These are phyloP conservation scores for Rhizopogon vinicolor DNA, from an alignment of 768 basidiomycete genomes.

Conservation along the genomic window DNA sequence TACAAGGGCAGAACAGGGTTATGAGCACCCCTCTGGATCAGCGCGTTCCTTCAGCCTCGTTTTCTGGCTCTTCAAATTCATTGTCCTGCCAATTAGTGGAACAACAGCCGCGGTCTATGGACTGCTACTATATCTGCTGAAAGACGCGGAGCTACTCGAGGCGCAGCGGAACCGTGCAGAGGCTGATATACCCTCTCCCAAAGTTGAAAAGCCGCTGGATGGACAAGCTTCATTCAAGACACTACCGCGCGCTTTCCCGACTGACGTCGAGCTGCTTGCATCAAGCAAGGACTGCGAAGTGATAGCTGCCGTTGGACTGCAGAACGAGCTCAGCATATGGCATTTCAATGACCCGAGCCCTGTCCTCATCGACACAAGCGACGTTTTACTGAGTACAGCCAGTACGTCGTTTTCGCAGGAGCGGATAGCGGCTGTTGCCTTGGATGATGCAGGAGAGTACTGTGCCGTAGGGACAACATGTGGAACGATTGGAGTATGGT, in stretches of 20 bases:
- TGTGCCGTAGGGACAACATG: constrained; percentile 70
- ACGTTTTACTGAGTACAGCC: constrained; percentile 45
- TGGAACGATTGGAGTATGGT: constrained; percentile 64
- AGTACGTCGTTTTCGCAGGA: constrained; percentile 44
- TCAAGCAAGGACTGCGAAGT: constrained; percentile 62
- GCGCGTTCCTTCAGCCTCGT: constrained; percentile 52
- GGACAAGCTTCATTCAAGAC: constrained; percentile 55
- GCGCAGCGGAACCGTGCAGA: constrained; percentile 68
- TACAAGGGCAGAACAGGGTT: constrained; percentile 18
- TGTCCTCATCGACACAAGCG: constrained; percentile 45
- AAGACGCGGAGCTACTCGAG: constrained; percentile 87
- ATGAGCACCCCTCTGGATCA: constrained; percentile 34
- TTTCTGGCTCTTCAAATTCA: constrained; percentile 76
- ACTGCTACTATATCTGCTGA: constrained; percentile 80
- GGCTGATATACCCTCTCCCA: constrained; percentile 29
- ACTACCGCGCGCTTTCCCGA: constrained; percentile 74
- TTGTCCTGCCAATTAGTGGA: constrained; percentile 77
- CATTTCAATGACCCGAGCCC: constrained; percentile 38
- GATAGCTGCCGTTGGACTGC: constrained; percentile 68
- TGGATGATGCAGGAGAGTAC: constrained; percentile 56
- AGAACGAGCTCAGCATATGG: constrained; percentile 78
- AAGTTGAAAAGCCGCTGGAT: constrained; percentile 28
- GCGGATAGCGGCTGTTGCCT: constrained; percentile 54
- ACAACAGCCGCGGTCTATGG: constrained; percentile 74
- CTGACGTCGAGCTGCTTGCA: constrained; percentile 80